These are phyloP conservation scores for Tricholomella constricta DNA, from an alignment of 768 basidiomycete genomes.

Conservation along the genomic window DNA sequence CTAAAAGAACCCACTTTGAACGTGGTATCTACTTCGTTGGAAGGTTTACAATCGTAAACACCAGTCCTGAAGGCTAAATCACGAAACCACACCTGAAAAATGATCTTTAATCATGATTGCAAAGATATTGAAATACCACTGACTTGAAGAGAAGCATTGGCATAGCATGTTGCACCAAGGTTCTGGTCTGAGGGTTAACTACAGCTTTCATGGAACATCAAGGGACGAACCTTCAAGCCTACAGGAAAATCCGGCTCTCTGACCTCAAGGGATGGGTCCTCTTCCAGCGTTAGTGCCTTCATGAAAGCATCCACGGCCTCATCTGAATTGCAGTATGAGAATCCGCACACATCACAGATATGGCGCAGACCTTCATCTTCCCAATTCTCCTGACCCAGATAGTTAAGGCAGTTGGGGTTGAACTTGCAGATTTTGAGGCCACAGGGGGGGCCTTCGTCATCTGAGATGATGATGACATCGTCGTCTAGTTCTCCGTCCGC, in stretches of 20 bases:
- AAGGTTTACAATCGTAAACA: constrained; percentile 76
- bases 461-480: constrained; percentile 71
- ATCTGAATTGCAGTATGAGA: constrained; percentile 35
- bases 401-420: constrained; percentile 87
- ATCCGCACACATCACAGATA: constrained; percentile 6
- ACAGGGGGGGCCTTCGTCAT: constrained; percentile 61
- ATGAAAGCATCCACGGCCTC: constrained; percentile 52
- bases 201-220: neutral
- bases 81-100: constrained; percentile 84
- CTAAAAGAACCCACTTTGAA: constrained; percentile 34
- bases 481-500: constrained; percentile 50
- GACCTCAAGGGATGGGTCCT: constrained; percentile 52
- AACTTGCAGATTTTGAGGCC: constrained; percentile 64
- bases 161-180: constrained; percentile 96
- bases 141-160: constrained; percentile 92
- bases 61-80: constrained; percentile 79
- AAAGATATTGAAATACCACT: constrained; percentile 9
- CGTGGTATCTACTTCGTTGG: constrained; percentile 47
- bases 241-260: constrained; percentile 64
- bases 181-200: constrained; percentile 55
- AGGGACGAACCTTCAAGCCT: constrained; percentile 65
- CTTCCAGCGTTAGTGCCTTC: constrained; percentile 52
- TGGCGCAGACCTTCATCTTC: constrained; percentile 60
- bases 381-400: constrained; percentile 84
- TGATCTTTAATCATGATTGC: neutral